Evolutionary conservation across 2,329 filamentous ascomycete species (phyloP), one percentile per base, ranked within the genome.

Genomic region (Colletotrichum lentis): DNA sequence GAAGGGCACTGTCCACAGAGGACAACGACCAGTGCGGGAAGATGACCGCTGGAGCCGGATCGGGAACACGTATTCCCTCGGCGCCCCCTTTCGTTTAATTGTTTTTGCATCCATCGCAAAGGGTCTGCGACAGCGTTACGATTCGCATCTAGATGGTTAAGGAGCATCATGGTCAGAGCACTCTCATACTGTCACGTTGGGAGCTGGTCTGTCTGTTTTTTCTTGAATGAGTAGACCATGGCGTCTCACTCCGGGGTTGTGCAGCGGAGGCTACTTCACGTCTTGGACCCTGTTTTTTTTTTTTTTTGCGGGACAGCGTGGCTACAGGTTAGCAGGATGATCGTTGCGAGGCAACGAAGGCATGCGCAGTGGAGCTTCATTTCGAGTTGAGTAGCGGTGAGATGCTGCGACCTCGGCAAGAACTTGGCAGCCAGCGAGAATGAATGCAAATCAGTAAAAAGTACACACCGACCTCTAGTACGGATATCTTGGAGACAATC

Each of bases 371-470:
- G 65, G 65, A 68, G 65, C 62, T 46, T 35, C 41, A 49, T 41
- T 56, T 68, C 43, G 43, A 50, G 50, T 47, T 52, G 62, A 65
- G 62, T 65, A 55, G 65, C 65, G 65, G 65, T 68, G 65, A 68
- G 65, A 55, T 18, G 35, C 46, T 50, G 20, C 61, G 22, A 60
- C 41, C 62, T 61, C 65, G 55, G 64, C 65, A 47, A n/a, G 41
- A 18, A 49, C 54, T 55, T 50, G 44, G 62, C 55, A 35, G 55
- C 62, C 55, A 39, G 27, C 61, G 35, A 68, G 62, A 68, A 60
- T 65, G 65, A 68, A 68, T 68, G 65, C 65, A 68, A 68, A 65
- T 12, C 54, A 56, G 62, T 68, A 31, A 60, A 60, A 68, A 68
- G 18, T 64, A 50, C 11, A 10, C 31, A 31, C 6, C 27, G 27